Base-by-base conservation (phyloP, 495 filamentous ascomycete species). In the Sphaerosporella brunnea region DNA sequence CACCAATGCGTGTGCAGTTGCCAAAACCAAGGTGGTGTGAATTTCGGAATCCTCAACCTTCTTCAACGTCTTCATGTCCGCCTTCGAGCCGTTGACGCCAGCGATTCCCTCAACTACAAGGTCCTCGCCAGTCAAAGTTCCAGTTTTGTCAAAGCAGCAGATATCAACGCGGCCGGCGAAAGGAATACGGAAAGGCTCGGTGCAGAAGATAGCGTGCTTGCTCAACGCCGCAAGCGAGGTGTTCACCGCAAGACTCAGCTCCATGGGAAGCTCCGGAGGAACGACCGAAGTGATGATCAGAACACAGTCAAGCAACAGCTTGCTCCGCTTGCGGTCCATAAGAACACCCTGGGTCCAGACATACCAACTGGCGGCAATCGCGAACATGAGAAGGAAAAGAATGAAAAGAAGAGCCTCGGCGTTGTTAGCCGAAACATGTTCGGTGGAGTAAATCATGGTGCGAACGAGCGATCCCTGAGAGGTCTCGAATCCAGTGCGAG, bases 371-470 rank as follows among this genome's bases (percentile, higher is more conserved):
- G 90, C 90, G 46, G 90, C 90, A 62, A 99, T 71, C 53, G 90
- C 90, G 67, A 99, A 99, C 55, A 95, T 74, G 40, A 93, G 73
- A 3, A 99, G 72, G 69, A 99, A 99, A 39, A 96, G 71, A 53
- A 99, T 99, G 68, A 99, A 99, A 26, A 93, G 65, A 11, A 99
- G 66, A 2, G 90, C 90, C 63, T 99, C 90, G 41, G 73, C 78
- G 58, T 99, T 96, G 67, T 93, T 93, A 49, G 90, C 90, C 34
- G 88, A 96, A 25, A 99, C 90, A 58, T 88, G 84, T 63, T 99
- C 90, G 4, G 90, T 99, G 2, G 92, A 95, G 67, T 94, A 99
- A 53, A 99, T 96, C 90, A 99, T 99, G 39, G 90, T 99, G 25
- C 90, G 84, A 36, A 99, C 90, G 48, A 99, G 71, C 61, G 82